phyloP scores from a whole-genome alignment of 164 flowering plant species.

The Paratinospora sagittata region DNA sequence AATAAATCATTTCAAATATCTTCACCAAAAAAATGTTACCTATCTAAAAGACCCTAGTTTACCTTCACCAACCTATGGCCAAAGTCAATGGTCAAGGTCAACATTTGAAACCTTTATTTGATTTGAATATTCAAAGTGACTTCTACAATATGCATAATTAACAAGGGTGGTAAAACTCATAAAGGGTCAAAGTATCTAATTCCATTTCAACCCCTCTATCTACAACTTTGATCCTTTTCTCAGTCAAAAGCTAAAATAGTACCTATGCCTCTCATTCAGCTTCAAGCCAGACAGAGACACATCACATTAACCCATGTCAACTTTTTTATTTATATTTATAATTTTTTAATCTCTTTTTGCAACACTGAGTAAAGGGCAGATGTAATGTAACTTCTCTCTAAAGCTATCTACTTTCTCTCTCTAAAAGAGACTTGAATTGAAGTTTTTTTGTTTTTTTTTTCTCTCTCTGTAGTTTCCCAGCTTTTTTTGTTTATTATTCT shows the following conservation, averaged over 20 bases:
- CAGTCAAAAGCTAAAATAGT: background rate
- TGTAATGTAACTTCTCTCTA: too few relatives aligned
- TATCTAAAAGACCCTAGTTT: too few relatives aligned
- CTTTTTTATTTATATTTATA: background rate
- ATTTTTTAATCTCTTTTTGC: background rate
- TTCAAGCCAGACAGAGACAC: too few relatives aligned
- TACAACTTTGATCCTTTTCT: background rate
- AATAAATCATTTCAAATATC: too few relatives aligned
- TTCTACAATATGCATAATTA: background rate
- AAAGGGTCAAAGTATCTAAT: background rate
- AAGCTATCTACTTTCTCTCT: constrained; percentile 6
- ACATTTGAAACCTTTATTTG: too few relatives aligned
- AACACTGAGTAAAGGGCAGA: too few relatives aligned
- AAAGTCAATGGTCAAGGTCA: too few relatives aligned
- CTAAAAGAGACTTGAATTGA: too few relatives aligned
- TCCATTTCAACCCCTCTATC: background rate
- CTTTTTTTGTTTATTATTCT: constrained; percentile 4
- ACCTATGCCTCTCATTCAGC: background rate
- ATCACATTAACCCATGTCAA: background rate
- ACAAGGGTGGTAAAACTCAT: background rate
- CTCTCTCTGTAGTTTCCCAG: background rate
- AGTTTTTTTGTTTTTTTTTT: too few relatives aligned
- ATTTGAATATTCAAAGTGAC: too few relatives aligned
- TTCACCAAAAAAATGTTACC: too few relatives aligned
- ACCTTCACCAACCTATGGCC: too few relatives aligned